Percentiles rank a stretch among this genome's conserved stretches.
Evolutionary conservation across 768 basidiomycete species (phyloP).

Genomic region (Podaxis sp.): DNA sequence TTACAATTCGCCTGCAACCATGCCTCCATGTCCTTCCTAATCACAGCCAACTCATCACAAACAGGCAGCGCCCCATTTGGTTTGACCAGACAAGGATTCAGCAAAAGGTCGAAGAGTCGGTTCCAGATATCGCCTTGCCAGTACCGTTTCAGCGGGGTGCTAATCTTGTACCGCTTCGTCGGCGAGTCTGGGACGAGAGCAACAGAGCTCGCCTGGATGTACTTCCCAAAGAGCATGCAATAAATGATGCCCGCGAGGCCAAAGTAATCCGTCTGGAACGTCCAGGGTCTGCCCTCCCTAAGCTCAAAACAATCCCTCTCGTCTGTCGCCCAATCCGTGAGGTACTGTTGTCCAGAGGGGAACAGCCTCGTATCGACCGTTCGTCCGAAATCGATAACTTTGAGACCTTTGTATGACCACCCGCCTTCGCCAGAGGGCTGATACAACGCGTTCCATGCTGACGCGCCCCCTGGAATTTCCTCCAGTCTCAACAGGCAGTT

Average conservation of each 20-base stretch:
- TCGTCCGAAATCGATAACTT: constrained; percentile 96
- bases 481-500: constrained; percentile 95
- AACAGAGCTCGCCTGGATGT: constrained; percentile 76
- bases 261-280: constrained; percentile 93
- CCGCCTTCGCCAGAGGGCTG: constrained; percentile 76
- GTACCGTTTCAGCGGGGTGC: constrained; percentile 85
- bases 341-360: constrained; percentile 74
- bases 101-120: constrained; percentile 75
- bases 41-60: constrained; percentile 55
- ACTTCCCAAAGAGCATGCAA: constrained; percentile 96
- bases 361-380: constrained; percentile 85
- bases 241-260: constrained; percentile 94
- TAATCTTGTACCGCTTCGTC: constrained; percentile 56
- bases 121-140: constrained; percentile 93
- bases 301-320: constrained; percentile 92
- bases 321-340: constrained; percentile 87
- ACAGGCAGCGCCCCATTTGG: constrained; percentile 67
- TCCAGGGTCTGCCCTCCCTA: constrained; percentile 82
- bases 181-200: constrained; percentile 29
- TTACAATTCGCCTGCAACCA: constrained; percentile 90
- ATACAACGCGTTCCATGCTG: constrained; percentile 76
- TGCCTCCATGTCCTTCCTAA: constrained; percentile 80
- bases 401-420: constrained; percentile 87
- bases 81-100: constrained; percentile 73
- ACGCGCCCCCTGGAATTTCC: constrained; percentile 67